A percentile compares a stretch with the other conserved stretches of the same genome.
These are phyloP conservation scores for Collybia sp. DNA, from an alignment of 768 basidiomycete species.

Conservation along the genomic window DNA sequence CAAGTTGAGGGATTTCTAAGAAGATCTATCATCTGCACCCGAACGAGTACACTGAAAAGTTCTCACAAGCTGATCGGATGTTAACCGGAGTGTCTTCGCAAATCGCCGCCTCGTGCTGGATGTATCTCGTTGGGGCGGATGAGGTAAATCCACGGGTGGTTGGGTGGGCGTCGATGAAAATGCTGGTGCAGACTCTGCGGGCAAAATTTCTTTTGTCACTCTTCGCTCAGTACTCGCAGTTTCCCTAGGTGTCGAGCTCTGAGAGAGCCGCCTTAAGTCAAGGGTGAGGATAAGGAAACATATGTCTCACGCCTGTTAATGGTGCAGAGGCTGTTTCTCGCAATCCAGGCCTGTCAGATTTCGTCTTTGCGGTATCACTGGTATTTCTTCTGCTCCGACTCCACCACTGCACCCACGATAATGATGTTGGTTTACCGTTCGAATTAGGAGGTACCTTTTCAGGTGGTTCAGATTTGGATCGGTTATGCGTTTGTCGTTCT, in stretches of 20 bases:
- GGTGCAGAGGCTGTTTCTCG: conserved; percentile 23
- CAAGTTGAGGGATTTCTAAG: conserved; percentile 78
- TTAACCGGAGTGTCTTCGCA: conserved; percentile 89
- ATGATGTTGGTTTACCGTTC: conserved; percentile 41
- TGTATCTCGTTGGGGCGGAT: neutral
- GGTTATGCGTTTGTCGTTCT: conserved; percentile 16
- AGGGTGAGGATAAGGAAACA: neutral
- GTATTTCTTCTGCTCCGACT: conserved; percentile 47
- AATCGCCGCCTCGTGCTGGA: conserved; percentile 42
- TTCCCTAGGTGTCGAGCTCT: neutral
- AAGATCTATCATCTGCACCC: neutral
- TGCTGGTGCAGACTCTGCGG: conserved; percentile 34
- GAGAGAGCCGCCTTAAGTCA: neutral
- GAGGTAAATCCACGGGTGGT: conserved; percentile 15
- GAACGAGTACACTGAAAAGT: neutral
- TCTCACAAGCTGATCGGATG: conserved; percentile 89
- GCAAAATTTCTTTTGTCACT: conserved; percentile 13
- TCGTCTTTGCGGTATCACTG: conserved; percentile 8
- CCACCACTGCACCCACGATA: conserved; percentile 88
- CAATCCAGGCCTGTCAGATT: conserved; percentile 14
- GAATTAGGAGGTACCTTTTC: conserved; percentile 13
- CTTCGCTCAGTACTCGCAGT: conserved; percentile 3
- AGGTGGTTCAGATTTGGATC: conserved; percentile 37
- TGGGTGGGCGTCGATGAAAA: conserved; percentile 44
- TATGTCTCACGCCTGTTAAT: conserved; percentile 5